Evolutionary conservation across 345 rosid species (phyloP).

Genomic region (Orychophragmus violaceus): DNA sequence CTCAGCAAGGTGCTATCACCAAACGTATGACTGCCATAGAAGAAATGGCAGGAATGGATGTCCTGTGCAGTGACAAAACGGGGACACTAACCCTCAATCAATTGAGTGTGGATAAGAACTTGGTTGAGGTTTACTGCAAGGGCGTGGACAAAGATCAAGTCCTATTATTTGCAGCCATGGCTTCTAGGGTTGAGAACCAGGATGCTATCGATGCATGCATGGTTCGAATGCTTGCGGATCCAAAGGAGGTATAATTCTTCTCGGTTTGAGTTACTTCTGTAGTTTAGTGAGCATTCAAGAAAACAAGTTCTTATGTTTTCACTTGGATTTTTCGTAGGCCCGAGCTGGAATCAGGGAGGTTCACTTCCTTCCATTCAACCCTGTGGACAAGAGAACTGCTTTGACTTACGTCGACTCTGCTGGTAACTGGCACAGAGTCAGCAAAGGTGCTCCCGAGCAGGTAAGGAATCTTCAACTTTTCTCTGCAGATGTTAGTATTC

Average conservation of each 20-base stretch:
- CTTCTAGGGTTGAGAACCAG: conserved; percentile 39
- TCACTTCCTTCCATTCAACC: conserved; percentile 55
- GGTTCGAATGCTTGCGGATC: conserved; percentile 45
- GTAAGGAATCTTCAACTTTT: conserved; percentile 11
- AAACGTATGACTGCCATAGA: conserved; percentile 41
- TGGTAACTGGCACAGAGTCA: conserved; percentile 58
- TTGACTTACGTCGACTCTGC: conserved; percentile 45
- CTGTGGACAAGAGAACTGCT: conserved; percentile 58
- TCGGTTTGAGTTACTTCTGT: conserved; percentile 3
- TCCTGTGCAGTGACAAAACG: conserved; percentile 50
- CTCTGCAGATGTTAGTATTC: neutral
- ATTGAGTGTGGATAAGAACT: conserved; percentile 35
- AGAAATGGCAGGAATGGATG: conserved; percentile 42
- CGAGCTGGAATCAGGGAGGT: conserved; percentile 49
- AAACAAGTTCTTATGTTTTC: conserved; percentile 11
- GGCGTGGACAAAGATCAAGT: conserved; percentile 39
- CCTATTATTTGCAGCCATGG: conserved; percentile 33
- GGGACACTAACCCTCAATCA: conserved; percentile 37
- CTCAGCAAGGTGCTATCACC: conserved; percentile 40
- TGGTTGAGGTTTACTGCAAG: conserved; percentile 36
- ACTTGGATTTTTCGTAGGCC: conserved; percentile 28
- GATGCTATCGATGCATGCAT: conserved; percentile 45
- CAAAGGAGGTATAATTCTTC: conserved; percentile 31
- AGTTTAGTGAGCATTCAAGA: neutral
- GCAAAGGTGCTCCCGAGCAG: conserved; percentile 62